Percentiles rank a stretch among this genome's conserved stretches.
phyloP scores from a whole-genome alignment of 768 basidiomycete genomes.

The Tylopilus plumbeoviolaceoides region DNA sequence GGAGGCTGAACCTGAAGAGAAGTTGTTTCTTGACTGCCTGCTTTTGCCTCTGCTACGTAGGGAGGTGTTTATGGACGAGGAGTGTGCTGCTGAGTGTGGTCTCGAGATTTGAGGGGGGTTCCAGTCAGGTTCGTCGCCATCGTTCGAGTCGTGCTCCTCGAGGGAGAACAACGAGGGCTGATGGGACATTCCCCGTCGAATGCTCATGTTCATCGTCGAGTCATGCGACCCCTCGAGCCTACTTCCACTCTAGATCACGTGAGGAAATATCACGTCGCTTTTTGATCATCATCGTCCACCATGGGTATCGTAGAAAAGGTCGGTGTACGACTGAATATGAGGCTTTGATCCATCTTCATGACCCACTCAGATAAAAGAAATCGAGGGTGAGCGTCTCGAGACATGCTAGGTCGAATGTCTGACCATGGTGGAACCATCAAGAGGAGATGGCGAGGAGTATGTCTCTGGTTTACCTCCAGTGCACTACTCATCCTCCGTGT shows the following conservation, averaged over 20 bases:
- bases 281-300: neutral
- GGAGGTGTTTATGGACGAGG: conserved; percentile 29
- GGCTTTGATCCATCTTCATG: conserved; percentile 1
- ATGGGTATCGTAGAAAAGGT: conserved; percentile 98
- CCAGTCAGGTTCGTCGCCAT: conserved; percentile 44
- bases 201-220: conserved; percentile 17
- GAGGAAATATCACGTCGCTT: neutral
- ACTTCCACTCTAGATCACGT: conserved; percentile 6
- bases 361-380: conserved; percentile 79
- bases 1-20: conserved; percentile 27
- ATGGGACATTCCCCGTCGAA: conserved; percentile 37
- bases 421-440: conserved; percentile 28
- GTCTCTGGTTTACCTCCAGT: conserved; percentile 29
- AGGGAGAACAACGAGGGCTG: conserved; percentile 68
- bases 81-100: conserved; percentile 20
- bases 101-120: conserved; percentile 34
- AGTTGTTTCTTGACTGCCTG: conserved; percentile 27
- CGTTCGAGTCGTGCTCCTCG: conserved; percentile 49
- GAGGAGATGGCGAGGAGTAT: conserved; percentile 98
- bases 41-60: conserved; percentile 32
- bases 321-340: conserved; percentile 4
- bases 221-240: neutral
- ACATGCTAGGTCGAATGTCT: conserved; percentile 4
- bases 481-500: neutral
- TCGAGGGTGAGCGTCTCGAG: conserved; percentile 68